Evolutionary conservation across 306 rosid species (phyloP).

Genomic region (Casuarina glauca): DNA sequence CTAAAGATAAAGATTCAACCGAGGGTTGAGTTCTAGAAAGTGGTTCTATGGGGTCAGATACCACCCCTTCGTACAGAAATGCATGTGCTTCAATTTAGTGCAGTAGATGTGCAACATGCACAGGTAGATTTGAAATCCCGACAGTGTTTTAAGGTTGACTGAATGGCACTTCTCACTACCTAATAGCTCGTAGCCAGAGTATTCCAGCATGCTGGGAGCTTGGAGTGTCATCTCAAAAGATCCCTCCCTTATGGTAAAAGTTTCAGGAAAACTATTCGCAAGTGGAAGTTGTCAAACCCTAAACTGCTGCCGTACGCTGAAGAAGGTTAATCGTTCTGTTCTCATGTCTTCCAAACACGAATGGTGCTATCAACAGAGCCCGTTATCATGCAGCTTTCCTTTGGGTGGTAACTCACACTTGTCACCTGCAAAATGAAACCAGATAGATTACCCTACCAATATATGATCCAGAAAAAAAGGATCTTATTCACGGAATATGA

Average conservation of each 20-base stretch:
- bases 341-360: conserved; percentile 72
- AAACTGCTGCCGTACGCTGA: neutral
- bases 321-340: conserved; percentile 25
- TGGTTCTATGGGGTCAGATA: too few relatives aligned
- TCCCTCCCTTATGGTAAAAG: neutral
- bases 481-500: neutral
- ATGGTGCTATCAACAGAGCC: conserved; percentile 79
- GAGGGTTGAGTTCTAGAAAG: too few relatives aligned
- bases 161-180: neutral
- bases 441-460: neutral
- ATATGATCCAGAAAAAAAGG: conserved; percentile 6
- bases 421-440: conserved; percentile 62
- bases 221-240: neutral
- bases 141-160: neutral
- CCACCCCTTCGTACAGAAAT: neutral
- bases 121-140: neutral
- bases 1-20: too few relatives aligned
- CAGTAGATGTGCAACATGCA: neutral
- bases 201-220: neutral
- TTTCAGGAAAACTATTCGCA: neutral
- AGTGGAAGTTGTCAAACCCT: conserved; percentile 6
- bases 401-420: conserved; percentile 90
- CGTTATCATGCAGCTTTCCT: conserved; percentile 71
- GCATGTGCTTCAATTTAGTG: neutral
- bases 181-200: neutral